Evolutionary conservation across 2,329 filamentous ascomycete species (phyloP).

Genomic region (Fusarium longipes): DNA sequence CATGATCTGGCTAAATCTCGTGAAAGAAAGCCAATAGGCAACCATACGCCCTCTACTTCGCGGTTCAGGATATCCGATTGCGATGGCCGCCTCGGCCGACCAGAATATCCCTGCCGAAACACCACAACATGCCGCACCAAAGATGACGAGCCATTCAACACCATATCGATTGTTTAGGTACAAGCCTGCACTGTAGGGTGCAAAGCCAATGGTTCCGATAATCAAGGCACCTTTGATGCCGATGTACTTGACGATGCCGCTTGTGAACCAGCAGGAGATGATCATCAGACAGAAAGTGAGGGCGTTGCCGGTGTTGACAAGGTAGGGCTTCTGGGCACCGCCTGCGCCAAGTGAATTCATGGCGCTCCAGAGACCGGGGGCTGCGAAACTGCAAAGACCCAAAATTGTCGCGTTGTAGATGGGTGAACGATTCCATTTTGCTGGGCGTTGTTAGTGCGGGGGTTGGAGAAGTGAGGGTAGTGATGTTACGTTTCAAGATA

Average conservation of each 20-base stretch:
- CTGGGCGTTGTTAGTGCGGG: conserved; percentile 9
- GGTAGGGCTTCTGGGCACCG: conserved; percentile 69
- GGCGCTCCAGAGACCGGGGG: conserved; percentile 46
- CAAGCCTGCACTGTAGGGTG: conserved; percentile 56
- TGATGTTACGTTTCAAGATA: conserved; percentile 2
- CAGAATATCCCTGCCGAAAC: conserved; percentile 53
- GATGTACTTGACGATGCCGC: conserved; percentile 41
- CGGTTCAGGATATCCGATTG: conserved; percentile 73
- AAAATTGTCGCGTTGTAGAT: conserved; percentile 48
- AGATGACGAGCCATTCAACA: conserved; percentile 57
- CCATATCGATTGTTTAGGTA: conserved; percentile 59
- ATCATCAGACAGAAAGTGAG: conserved; percentile 61
- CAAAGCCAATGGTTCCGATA: conserved; percentile 57
- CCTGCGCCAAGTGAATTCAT: conserved; percentile 47
- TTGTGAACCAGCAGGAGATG: conserved; percentile 63
- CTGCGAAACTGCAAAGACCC: conserved; percentile 47
- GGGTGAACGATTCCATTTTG: conserved; percentile 44
- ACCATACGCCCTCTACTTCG: conserved; percentile 69
- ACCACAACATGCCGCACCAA: conserved; percentile 57
- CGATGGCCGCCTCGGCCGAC: conserved; percentile 52
- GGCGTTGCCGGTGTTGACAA: conserved; percentile 70
- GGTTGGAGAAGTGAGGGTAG: not conserved
- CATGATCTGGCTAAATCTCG: conserved; percentile 64
- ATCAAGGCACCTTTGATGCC: conserved; percentile 53
- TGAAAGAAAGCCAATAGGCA: conserved; percentile 70